Evolutionary conservation across 2,329 filamentous ascomycete genomes (phyloP).

Genomic region (Aspergillus persii): DNA sequence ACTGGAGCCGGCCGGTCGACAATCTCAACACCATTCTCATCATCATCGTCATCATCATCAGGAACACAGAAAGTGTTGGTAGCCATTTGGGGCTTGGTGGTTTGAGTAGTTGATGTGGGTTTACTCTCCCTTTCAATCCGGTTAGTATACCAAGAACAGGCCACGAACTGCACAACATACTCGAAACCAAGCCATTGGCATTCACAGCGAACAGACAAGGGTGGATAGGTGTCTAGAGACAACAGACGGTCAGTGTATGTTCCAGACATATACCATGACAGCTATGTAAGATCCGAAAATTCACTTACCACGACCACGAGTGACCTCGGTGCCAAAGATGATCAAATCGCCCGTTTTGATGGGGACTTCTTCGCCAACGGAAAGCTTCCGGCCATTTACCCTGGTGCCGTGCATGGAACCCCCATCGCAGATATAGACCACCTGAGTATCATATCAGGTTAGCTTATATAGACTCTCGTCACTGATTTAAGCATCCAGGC

Average conservation of each 20-base stretch:
- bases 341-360: conserved; percentile 39
- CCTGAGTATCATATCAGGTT: conserved; percentile 19
- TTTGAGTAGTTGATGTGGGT: background rate
- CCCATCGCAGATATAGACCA: conserved; percentile 53
- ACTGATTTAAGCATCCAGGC: background rate
- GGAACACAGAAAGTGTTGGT: conserved; percentile 43
- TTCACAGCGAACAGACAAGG: conserved; percentile 31
- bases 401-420: conserved; percentile 63
- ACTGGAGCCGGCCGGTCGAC: conserved; percentile 2
- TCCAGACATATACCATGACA: too few relatives aligned
- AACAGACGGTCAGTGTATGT: background rate
- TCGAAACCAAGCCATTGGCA: conserved; percentile 28
- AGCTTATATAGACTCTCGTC: background rate
- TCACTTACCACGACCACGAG: conserved; percentile 44
- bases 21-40: conserved; percentile 18
- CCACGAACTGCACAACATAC: conserved; percentile 11
- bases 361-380: conserved; percentile 35
- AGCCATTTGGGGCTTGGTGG: conserved; percentile 9
- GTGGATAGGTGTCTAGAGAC: conserved; percentile 29
- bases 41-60: conserved; percentile 37
- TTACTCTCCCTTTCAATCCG: background rate
- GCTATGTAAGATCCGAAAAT: background rate
- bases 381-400: conserved; percentile 49
- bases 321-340: conserved; percentile 51
- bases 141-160: background rate